Conservation (phyloP, 2,329 filamentous ascomycete genomes). For the Coniochaeta hoffmannii region DNA sequence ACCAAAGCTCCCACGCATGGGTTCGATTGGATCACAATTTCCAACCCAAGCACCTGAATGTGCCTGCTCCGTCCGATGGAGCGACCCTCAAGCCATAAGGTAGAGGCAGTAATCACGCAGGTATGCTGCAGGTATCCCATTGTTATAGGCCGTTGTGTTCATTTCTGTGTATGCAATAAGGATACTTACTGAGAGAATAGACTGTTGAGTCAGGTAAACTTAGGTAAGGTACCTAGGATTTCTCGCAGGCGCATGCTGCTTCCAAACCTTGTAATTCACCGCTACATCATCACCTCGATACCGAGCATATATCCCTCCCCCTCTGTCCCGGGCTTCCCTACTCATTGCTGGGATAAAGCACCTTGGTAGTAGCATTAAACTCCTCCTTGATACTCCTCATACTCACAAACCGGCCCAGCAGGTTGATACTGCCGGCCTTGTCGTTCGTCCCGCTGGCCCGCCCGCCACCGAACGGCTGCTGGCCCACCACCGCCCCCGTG, state of each 20-base stretch:
- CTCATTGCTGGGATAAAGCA: constrained; percentile 67
- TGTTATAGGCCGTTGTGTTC: too few relatives aligned
- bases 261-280: too few relatives aligned
- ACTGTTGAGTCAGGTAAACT: too few relatives aligned
- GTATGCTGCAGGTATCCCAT: too few relatives aligned
- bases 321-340: constrained; percentile 16
- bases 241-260: too few relatives aligned
- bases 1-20: background rate
- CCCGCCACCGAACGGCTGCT: constrained; percentile 48
- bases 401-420: constrained; percentile 43
- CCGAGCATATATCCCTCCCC: background rate
- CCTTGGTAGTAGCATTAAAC: constrained; percentile 55
- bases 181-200: too few relatives aligned
- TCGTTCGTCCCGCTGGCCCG: constrained; percentile 48
- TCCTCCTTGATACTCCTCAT: constrained; percentile 59
- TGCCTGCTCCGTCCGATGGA: too few relatives aligned
- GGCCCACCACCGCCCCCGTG: constrained; percentile 46
- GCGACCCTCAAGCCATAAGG: too few relatives aligned
- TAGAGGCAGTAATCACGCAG: too few relatives aligned
- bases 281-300: background rate
- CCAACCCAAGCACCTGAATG: background rate
- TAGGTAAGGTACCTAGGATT: too few relatives aligned
- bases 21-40: background rate
- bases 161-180: too few relatives aligned
- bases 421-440: constrained; percentile 44